phyloP scores from a whole-genome alignment of 768 basidiomycete genomes.

The Pleurotus eryngii region DNA sequence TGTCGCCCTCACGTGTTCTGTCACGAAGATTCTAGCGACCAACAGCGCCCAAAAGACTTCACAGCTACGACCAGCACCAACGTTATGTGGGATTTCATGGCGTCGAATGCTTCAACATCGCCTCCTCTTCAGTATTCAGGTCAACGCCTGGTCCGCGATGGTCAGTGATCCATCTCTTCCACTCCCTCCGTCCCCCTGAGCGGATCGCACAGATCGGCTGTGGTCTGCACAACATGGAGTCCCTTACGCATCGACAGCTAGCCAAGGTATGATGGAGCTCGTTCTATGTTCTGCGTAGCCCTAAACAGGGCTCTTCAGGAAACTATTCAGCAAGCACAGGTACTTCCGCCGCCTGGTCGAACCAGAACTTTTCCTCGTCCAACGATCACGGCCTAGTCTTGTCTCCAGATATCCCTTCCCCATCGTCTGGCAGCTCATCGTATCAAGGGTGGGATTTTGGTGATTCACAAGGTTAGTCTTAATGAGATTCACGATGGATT shows the following conservation, averaged over 20 bases:
- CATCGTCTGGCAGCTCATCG: background rate
- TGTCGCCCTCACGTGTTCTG: too few relatives aligned
- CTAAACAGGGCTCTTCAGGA: background rate
- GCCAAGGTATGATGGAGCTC: background rate
- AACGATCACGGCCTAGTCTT: background rate
- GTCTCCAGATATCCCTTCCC: background rate
- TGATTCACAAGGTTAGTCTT: conserved; percentile 2
- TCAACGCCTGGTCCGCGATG: background rate
- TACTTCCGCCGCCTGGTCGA: background rate
- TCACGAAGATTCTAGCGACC: background rate
- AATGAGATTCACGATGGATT: background rate
- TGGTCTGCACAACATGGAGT: background rate
- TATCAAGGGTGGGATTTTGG: background rate
- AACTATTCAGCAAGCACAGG: too few relatives aligned
- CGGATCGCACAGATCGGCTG: background rate
- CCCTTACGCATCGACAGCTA: background rate
- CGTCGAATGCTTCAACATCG: background rate
- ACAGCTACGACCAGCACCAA: background rate
- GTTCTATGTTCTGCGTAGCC: background rate
- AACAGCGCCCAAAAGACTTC: background rate
- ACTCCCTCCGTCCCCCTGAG: background rate
- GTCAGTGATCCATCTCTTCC: background rate
- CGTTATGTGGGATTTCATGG: too few relatives aligned
- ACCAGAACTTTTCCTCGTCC: background rate
- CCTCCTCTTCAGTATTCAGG: background rate